Percentiles rank a stretch among this genome's conserved stretches.
phyloP scores from a whole-genome alignment of 2,329 filamentous ascomycete species.

The Ophiostoma novo-ulmi region DNA sequence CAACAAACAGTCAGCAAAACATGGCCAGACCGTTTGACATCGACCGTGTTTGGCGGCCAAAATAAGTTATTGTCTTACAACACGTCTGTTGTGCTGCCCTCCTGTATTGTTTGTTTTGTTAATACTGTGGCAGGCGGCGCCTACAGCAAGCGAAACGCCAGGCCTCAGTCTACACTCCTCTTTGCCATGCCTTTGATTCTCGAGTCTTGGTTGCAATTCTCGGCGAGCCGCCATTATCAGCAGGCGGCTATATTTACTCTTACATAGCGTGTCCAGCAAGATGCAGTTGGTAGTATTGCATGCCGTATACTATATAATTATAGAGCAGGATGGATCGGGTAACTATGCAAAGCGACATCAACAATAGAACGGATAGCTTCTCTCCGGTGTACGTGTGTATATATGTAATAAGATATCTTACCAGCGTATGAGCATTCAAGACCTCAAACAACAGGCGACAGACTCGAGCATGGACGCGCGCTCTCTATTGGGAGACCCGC shows the following conservation, averaged over 20 bases:
- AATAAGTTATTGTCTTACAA: neutral
- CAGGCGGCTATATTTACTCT: neutral
- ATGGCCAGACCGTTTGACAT: neutral
- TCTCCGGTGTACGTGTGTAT: constrained; percentile 2
- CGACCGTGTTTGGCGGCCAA: neutral
- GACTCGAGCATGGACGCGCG: neutral
- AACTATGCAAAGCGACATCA: neutral
- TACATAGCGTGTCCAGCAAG: too few relatives aligned
- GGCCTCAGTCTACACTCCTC: neutral
- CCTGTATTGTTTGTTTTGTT: neutral
- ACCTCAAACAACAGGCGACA: neutral
- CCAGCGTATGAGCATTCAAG: neutral
- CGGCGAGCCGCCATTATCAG: neutral
- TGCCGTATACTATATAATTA: too few relatives aligned
- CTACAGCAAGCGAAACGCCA: constrained; percentile 10
- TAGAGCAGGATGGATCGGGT: neutral
- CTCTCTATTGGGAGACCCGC: neutral
- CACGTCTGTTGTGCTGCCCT: neutral
- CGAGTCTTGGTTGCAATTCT: constrained; percentile 2
- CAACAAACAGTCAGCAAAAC: neutral
- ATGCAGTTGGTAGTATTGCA: too few relatives aligned
- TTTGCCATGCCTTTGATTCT: neutral
- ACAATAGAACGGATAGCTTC: constrained; percentile 1
- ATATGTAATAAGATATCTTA: constrained; percentile 11
- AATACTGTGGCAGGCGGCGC: neutral